Base-by-base conservation (phyloP, 352 stramenopile species). In the Globisporangium nagaii region DNA sequence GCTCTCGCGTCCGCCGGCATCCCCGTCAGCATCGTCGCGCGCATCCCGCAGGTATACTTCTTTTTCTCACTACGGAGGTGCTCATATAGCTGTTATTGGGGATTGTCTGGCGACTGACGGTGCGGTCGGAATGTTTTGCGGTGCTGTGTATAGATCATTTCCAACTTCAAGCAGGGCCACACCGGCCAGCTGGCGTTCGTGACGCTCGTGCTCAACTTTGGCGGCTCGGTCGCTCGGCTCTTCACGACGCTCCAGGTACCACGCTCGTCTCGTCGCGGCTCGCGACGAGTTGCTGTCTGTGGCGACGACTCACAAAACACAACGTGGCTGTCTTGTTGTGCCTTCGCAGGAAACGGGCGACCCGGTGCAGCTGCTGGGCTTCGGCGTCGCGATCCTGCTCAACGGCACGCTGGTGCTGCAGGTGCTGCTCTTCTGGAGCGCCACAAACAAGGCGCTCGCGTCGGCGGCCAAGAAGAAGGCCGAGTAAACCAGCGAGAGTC, bases 81-180 rank as follows among this genome's bases (percentile, higher is more conserved):
- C n/a, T 47, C 10, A 10, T n/a, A 32, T 65, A 24, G 17, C 24
- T 10, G 9, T 37, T 37, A 56, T 19, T 28, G 15, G 41, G 17
- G 40, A 30, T 12, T 17, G 1, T 36, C 5, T 48, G 6, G n/a
- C 36, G 0, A 45, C 27, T 28, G n/a, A 55, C n/a, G n/a, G 27
- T 43, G 10, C 15, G 17, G 35, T 41, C 1, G 17, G 10, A 37
- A 19, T 40, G 24, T 65, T 17, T n/a, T 65, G n/a, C 56, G 24
- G 19, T 63, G 27, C 3, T 25, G 4, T 41, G 24, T 31, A 2
- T 27, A 92, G 82, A 84, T 93, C 40, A 44, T 90, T 32, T 84
- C 84, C 25, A 96, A 96, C 70, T 93, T 93, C 57, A 89, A 93
- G 56, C 84, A 96, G 56, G 82, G 83, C 11, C 86, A 96, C 66